Conservation (phyloP, 768 basidiomycete species). For the Phylloporus arenicola region DNA sequence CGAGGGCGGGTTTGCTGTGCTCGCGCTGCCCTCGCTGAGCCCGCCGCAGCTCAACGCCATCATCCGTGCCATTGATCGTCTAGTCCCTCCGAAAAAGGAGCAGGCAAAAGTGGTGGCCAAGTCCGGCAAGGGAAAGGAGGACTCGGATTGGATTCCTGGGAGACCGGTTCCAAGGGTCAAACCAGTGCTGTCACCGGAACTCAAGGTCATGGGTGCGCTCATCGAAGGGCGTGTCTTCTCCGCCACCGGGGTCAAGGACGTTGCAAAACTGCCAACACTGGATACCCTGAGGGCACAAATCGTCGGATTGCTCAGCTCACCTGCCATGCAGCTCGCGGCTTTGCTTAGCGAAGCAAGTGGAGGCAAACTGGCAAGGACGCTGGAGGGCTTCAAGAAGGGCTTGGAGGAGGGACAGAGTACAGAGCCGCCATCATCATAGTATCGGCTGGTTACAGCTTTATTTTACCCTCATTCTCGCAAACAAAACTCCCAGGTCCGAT, state of each 20-base stretch:
- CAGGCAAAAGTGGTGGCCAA: constrained; percentile 48
- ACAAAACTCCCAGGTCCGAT: constrained; percentile 89
- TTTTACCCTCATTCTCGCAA: constrained; percentile 23
- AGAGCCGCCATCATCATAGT: constrained; percentile 17
- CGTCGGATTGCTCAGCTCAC: constrained; percentile 75
- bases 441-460: neutral
- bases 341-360: constrained; percentile 66
- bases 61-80: constrained; percentile 60
- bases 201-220: constrained; percentile 72
- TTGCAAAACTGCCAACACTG: constrained; percentile 72
- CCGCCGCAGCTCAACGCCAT: constrained; percentile 68
- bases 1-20: constrained; percentile 58
- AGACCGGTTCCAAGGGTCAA: constrained; percentile 57
- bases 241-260: constrained; percentile 50
- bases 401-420: constrained; percentile 46
- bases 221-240: constrained; percentile 72
- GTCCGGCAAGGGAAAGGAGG: constrained; percentile 41
- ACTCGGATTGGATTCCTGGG: constrained; percentile 61
- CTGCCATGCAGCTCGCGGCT: constrained; percentile 67
- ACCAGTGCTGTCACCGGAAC: constrained; percentile 53
- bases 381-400: constrained; percentile 69
- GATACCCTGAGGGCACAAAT: constrained; percentile 77
- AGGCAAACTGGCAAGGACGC: constrained; percentile 60
- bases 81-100: constrained; percentile 53
- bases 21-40: constrained; percentile 60